phyloP scores from a whole-genome alignment of 352 stramenopile species.

The Phytophthora ramorum region DNA sequence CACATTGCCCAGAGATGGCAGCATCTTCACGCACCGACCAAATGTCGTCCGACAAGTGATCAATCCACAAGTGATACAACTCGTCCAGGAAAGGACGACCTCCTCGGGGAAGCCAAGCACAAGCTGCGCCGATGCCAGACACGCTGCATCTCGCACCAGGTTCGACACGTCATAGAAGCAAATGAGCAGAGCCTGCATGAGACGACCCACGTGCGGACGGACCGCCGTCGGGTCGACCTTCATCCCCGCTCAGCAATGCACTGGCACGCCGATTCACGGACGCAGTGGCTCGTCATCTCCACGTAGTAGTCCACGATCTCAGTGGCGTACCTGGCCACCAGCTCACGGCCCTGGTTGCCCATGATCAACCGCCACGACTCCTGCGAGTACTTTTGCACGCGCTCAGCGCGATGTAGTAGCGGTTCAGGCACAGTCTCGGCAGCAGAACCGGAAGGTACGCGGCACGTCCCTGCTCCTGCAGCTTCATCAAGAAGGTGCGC shows the following conservation, averaged over 20 bases:
- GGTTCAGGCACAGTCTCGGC: constrained; percentile 97
- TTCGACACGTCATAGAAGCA: constrained; percentile 97
- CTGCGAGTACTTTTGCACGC: constrained; percentile 96
- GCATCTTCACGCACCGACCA: constrained; percentile 97
- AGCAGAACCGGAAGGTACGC: constrained; percentile 87
- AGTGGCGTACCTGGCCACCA: constrained; percentile 88
- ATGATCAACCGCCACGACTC: constrained; percentile 96
- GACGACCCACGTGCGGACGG: constrained; percentile 63
- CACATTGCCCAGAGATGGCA: constrained; percentile 92
- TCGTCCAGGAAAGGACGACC: constrained; percentile 84
- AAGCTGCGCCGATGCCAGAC: constrained; percentile 87
- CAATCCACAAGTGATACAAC: constrained; percentile 92
- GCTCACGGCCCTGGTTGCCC: constrained; percentile 70
- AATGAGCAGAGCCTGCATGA: constrained; percentile 92
- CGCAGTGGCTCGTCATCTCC: constrained; percentile 95
- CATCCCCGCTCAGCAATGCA: constrained; percentile 93
- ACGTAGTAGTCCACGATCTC: constrained; percentile 96
- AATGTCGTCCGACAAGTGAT: constrained; percentile 97
- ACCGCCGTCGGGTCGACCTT: constrained; percentile 86
- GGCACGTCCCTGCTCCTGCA: constrained; percentile 58
- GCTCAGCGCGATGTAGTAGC: constrained; percentile 96
- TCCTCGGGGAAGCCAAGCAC: constrained; percentile 88
- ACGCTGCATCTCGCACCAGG: constrained; percentile 96
- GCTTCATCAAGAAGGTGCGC: constrained; percentile 87
- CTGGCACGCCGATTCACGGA: constrained; percentile 95